These are phyloP conservation scores for Backusella morwellensis DNA, from an alignment of 192 early-diverging fungal species.

Conservation along the genomic window DNA sequence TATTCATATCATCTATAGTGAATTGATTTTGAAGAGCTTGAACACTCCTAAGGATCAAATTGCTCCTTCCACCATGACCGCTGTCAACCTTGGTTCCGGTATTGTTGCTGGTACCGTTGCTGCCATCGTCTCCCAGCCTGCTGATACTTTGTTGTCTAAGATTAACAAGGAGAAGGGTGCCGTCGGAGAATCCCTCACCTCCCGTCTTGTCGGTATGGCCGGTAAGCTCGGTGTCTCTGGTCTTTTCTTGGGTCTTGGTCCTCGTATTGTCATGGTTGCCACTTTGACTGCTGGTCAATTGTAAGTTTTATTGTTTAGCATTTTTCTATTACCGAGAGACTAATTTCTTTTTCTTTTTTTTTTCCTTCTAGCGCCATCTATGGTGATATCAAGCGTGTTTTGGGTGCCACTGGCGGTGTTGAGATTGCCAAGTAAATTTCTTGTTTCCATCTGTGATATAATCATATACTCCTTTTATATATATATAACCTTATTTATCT, in stretches of 20 bases:
- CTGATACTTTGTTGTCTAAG: conserved; percentile 70
- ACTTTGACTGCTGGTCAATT: conserved; percentile 67
- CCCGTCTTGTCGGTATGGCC: conserved; percentile 46
- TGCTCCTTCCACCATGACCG: conserved; percentile 42
- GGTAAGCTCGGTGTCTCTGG: conserved; percentile 49
- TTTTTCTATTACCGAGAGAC: background rate
- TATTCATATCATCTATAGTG: conserved; percentile 19
- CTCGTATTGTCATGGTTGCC: conserved; percentile 70
- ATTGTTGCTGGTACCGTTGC: conserved; percentile 67
- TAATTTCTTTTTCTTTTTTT: background rate
- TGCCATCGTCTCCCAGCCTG: conserved; percentile 66
- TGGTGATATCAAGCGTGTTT: conserved; percentile 58
- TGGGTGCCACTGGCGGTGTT: conserved; percentile 58
- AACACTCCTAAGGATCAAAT: conserved; percentile 44
- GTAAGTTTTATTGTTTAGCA: background rate
- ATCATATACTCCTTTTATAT: conserved; percentile 7
- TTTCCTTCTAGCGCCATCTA: conserved; percentile 48
- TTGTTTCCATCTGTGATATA: conserved; percentile 2
- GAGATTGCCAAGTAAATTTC: conserved; percentile 42
- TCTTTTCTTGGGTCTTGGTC: conserved; percentile 60
- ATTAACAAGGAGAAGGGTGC: conserved; percentile 70
- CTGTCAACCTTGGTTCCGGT: conserved; percentile 55
- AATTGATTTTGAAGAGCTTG: conserved; percentile 46
- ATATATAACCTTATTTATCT: conserved; percentile 10
- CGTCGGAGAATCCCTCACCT: conserved; percentile 54